These are phyloP conservation scores for Herpetospermum pedunculosum DNA, from an alignment of 306 rosid genomes.

Conservation along the genomic window DNA sequence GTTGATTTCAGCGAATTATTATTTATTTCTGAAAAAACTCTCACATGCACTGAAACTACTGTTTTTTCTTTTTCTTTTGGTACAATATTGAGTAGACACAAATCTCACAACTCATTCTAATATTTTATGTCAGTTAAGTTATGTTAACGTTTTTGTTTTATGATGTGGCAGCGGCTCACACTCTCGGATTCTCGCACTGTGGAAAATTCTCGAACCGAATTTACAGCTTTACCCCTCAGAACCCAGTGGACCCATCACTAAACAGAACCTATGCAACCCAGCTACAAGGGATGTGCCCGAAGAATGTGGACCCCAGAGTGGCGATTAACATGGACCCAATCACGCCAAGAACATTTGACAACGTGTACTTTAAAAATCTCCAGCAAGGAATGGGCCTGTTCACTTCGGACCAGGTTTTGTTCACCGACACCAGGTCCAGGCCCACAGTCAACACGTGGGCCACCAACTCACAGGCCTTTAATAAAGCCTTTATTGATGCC, in stretches of 20 bases:
- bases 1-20: background rate
- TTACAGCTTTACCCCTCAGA: conserved; percentile 25
- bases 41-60: background rate
- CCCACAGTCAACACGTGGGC: conserved; percentile 36
- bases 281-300: conserved; percentile 43
- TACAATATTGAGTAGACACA: too few relatives aligned
- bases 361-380: conserved; percentile 38
- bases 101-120: too few relatives aligned
- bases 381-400: conserved; percentile 43
- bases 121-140: too few relatives aligned
- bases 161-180: conserved; percentile 41
- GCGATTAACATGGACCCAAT: conserved; percentile 61
- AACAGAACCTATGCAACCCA: conserved; percentile 21
- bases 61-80: too few relatives aligned
- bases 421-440: conserved; percentile 38
- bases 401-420: conserved; percentile 48
- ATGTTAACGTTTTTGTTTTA: background rate
- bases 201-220: conserved; percentile 33
- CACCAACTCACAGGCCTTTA: conserved; percentile 16
- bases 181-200: conserved; percentile 61
- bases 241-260: conserved; percentile 33
- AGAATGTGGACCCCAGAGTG: conserved; percentile 38
- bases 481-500: conserved; percentile 33
- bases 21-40: background rate
- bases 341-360: conserved; percentile 38